These are phyloP conservation scores for Galeopsis tetrahit DNA, from an alignment of 257 asterid species.

Conservation along the genomic window DNA sequence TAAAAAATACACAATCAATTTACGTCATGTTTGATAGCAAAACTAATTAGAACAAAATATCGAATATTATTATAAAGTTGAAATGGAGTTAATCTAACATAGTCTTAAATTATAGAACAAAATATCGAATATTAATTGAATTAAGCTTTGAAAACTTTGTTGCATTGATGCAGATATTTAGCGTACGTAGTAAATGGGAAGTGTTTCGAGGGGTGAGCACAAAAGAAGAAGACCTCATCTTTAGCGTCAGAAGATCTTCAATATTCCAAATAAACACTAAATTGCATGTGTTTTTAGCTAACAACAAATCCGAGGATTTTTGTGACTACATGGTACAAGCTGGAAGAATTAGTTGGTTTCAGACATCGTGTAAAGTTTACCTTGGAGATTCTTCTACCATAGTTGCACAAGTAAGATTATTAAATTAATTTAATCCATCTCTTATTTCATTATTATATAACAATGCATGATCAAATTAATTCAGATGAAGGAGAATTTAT, in stretches of 20 bases:
- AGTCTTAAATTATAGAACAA: too few relatives aligned
- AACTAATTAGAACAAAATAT: too few relatives aligned
- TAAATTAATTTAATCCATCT: not conserved
- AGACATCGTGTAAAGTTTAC: conserved; percentile 39
- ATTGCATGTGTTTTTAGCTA: conserved; percentile 46
- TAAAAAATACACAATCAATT: too few relatives aligned
- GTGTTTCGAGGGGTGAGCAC: conserved; percentile 28
- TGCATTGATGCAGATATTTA: conserved; percentile 23
- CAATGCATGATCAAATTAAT: not conserved
- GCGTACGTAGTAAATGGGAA: conserved; percentile 44
- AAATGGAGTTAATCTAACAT: too few relatives aligned
- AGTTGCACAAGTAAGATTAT: conserved; percentile 46
- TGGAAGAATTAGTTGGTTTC: conserved; percentile 33
- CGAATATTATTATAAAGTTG: too few relatives aligned
- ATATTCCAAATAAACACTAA: conserved; percentile 42
- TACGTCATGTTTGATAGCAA: too few relatives aligned
- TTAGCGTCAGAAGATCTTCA: conserved; percentile 45
- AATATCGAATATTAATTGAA: too few relatives aligned
- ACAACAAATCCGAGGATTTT: conserved; percentile 35
- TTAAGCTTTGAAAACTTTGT: not conserved
- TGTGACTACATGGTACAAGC: conserved; percentile 47
- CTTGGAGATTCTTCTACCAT: conserved; percentile 40
- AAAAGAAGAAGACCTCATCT: conserved; percentile 36
- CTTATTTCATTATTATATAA: not conserved
- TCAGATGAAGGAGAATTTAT: conserved; percentile 67